A percentile compares a stretch with the other conserved stretches of the same genome.
Conservation (phyloP, 805 yeast species). For the Zygotorulaspora sp. region DNA sequence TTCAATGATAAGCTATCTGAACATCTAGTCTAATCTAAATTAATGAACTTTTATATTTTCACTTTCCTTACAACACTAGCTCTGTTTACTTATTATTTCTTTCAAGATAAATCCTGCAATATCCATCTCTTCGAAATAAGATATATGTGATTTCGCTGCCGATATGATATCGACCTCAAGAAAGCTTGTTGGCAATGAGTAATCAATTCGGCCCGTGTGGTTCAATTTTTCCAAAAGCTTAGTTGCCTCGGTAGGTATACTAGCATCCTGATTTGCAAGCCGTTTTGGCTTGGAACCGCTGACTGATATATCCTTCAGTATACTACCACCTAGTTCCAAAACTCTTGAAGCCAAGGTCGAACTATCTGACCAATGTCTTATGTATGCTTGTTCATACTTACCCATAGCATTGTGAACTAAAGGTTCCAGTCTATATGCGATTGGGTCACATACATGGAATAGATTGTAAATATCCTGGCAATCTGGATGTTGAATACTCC, state of each 20-base stretch:
- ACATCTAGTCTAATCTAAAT: not conserved
- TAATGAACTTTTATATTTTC: not conserved
- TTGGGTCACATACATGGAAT: slow-evolving; percentile 88
- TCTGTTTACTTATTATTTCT: slow-evolving; percentile 41
- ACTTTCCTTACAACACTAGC: not conserved
- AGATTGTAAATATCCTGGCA: slow-evolving; percentile 71
- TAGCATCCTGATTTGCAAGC: slow-evolving; percentile 20
- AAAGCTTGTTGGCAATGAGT: slow-evolving; percentile 68
- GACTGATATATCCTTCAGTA: slow-evolving; percentile 20
- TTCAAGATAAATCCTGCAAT: slow-evolving; percentile 72
- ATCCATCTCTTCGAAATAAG: slow-evolving; percentile 82
- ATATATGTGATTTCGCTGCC: slow-evolving; percentile 82
- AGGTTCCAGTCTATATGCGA: slow-evolving; percentile 88
- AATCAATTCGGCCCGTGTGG: slow-evolving; percentile 75
- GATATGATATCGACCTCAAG: slow-evolving; percentile 75
- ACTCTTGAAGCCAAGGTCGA: slow-evolving; percentile 30
- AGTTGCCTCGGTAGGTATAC: slow-evolving; percentile 29
- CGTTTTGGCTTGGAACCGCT: slow-evolving; percentile 2
- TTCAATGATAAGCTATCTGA: no score
- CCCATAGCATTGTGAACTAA: slow-evolving; percentile 41
- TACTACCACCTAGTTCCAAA: slow-evolving; percentile 25
- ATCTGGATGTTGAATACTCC: slow-evolving; percentile 42
- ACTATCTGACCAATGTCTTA: slow-evolving; percentile 28
- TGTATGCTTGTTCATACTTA: slow-evolving; percentile 22
- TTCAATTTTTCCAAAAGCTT: slow-evolving; percentile 49